Conservation (phyloP, 495 filamentous ascomycete genomes). For the Penicillium parvum region DNA sequence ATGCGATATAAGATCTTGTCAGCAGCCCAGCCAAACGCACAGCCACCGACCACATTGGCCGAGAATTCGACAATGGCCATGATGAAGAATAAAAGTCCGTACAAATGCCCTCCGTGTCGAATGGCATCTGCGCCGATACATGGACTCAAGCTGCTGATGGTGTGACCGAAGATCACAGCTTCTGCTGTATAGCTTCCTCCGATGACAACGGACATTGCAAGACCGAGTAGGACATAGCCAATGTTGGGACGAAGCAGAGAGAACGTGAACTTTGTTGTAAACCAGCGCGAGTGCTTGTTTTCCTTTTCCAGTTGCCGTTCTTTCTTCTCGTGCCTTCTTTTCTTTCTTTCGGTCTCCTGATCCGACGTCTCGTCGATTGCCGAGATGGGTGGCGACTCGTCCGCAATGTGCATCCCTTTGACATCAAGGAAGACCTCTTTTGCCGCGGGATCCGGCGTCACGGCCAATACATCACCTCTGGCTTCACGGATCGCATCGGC, state of each 20-base stretch:
- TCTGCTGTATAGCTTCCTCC: constrained; percentile 44
- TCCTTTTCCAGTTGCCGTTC: too few species aligned
- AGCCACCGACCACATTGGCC: constrained; percentile 44
- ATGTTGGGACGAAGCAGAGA: constrained; percentile 30
- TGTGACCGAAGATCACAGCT: constrained; percentile 49
- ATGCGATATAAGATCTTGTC: constrained; percentile 48
- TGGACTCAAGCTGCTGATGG: constrained; percentile 38
- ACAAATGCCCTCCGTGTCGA: constrained; percentile 40
- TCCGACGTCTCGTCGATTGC: neutral
- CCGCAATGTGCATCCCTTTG: constrained; percentile 12
- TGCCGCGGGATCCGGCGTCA: constrained; percentile 1
- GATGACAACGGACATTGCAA: constrained; percentile 33
- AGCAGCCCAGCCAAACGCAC: constrained; percentile 46
- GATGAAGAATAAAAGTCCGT: constrained; percentile 51
- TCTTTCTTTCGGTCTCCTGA: too few species aligned
- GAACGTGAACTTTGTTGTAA: constrained; percentile 18
- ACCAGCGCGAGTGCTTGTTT: constrained; percentile 21
- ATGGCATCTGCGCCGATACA: constrained; percentile 34
- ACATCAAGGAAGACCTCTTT: constrained; percentile 20
- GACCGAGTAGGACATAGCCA: constrained; percentile 28
- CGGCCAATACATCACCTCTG: neutral
- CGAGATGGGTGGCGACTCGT: constrained; percentile 3
- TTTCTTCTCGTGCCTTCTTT: constrained; percentile 13
- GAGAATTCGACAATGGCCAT: constrained; percentile 49
- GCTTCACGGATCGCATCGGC: constrained; percentile 16